A percentile compares a stretch with the other conserved stretches of the same genome.
Evolutionary conservation across 768 basidiomycete species (phyloP).

Genomic region (Mycena maculata): DNA sequence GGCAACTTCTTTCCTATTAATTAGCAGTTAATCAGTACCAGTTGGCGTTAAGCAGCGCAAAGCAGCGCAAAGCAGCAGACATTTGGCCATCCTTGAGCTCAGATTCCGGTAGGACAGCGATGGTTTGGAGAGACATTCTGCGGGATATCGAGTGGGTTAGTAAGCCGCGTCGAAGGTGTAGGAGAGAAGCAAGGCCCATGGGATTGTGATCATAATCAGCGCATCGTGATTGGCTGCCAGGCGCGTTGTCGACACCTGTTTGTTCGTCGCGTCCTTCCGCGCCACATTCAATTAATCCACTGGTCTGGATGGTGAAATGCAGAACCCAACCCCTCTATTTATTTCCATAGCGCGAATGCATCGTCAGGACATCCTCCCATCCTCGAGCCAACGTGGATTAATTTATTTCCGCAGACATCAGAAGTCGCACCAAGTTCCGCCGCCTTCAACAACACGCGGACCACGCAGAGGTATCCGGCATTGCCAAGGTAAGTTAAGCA

Average conservation of each 20-base stretch:
- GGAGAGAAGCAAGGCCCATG: conserved; percentile 16
- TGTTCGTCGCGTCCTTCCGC: background rate
- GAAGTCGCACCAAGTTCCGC: conserved; percentile 54
- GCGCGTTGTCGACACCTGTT: conserved; percentile 9
- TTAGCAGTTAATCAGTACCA: background rate
- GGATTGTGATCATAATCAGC: background rate
- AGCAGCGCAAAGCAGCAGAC: too few species aligned
- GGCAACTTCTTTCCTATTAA: conserved; percentile 80
- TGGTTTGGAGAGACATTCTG: conserved; percentile 60
- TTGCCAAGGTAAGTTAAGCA: conserved; percentile 49
- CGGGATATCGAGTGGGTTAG: conserved; percentile 9
- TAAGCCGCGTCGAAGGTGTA: conserved; percentile 13
- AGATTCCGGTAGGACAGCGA: conserved; percentile 67
- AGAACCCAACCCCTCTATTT: conserved; percentile 35
- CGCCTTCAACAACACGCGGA: conserved; percentile 53
- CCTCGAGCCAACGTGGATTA: background rate
- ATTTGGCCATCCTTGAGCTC: conserved; percentile 77
- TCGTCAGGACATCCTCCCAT: conserved; percentile 42
- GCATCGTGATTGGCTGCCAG: background rate
- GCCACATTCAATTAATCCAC: background rate
- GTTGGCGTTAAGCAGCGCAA: too few species aligned
- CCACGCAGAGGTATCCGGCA: conserved; percentile 51
- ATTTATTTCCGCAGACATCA: conserved; percentile 3
- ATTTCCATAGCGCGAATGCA: conserved; percentile 58
- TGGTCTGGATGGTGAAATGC: conserved; percentile 17